Base-by-base conservation (phyloP, 768 basidiomycete species). In the Epithele typhae region DNA sequence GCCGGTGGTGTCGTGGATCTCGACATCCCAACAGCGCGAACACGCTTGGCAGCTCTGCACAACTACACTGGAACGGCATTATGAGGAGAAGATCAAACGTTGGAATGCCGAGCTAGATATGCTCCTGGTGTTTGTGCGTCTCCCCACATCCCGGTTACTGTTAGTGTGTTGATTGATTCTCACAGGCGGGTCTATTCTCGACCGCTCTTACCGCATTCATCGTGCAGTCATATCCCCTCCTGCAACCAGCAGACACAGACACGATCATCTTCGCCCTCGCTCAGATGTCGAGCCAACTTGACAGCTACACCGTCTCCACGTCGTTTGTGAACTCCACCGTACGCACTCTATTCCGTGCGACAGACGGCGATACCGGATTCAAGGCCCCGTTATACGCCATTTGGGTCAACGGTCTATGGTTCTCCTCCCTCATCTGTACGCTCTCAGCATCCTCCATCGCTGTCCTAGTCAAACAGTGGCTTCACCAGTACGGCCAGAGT, bases 401-500 rank as follows among this genome's bases (percentile, higher is more conserved):
- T 6, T 47, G 56, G 38, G 46, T 57, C 44, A 60, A 63, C 36
- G 41, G 43, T 4, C 36, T 59, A 1, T 58, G 57, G 56, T 63
- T 60, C 54, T 49, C 52, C 1, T 54, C 56, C 15, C 54, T 63
- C 3, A 43, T 53, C 11, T 53, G 50, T 27, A 55, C 50, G 17
- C 49, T 63, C 5, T 49, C 56, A 15, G 49, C 59, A 1, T 54
- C 61, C 5, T 52, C 57, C 12, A 39, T 58, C 12, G 59, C 49
- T 19, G 57, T 62, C 17, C 41, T 60, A 19, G 57, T 50, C 21
- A 60, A 60, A 37, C 59, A 62, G 34, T 62, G 61, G 59, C 45
- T 60, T 9, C 53, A 52, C 22, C 44, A 54, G 37, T 54, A 54
- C 42, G 40, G 34, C 12, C 39, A 45, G 33, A 24, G 33, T 19